phyloP scores from a whole-genome alignment of 2,329 filamentous ascomycete genomes.

The Hymenoscyphus linearis region DNA sequence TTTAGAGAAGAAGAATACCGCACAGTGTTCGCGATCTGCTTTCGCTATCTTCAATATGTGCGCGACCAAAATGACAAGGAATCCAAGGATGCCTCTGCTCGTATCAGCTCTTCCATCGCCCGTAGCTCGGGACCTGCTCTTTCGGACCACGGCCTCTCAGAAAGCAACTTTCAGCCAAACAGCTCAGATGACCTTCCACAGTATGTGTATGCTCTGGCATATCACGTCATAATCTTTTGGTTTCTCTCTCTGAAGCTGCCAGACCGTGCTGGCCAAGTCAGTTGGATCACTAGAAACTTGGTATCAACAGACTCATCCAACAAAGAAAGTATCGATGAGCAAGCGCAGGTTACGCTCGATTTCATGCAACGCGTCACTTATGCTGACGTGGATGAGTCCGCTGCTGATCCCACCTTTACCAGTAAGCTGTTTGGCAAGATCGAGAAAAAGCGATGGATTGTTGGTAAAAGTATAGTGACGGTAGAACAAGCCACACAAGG shows the following conservation, averaged over 20 bases:
- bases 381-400: slow-evolving; percentile 76
- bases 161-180: slow-evolving; percentile 36
- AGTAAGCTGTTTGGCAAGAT: slow-evolving; percentile 60
- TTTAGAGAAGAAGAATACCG: slow-evolving; percentile 89
- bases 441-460: slow-evolving; percentile 62
- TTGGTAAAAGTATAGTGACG: slow-evolving; percentile 69
- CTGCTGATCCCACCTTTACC: slow-evolving; percentile 60
- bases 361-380: slow-evolving; percentile 88
- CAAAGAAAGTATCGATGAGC: slow-evolving; percentile 75
- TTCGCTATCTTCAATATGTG: slow-evolving; percentile 86
- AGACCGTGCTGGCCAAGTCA: slow-evolving; percentile 77
- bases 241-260: slow-evolving; percentile 83
- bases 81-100: slow-evolving; percentile 31
- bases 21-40: slow-evolving; percentile 91
- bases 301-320: slow-evolving; percentile 71
- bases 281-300: slow-evolving; percentile 84
- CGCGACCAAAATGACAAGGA: slow-evolving; percentile 53
- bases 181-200: slow-evolving; percentile 74
- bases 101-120: slow-evolving; percentile 34
- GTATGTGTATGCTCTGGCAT: slow-evolving; percentile 90
- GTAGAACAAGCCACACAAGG: slow-evolving; percentile 64
- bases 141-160: slow-evolving; percentile 38
- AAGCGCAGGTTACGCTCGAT: slow-evolving; percentile 88
- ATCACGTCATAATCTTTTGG: slow-evolving; percentile 96
- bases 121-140: slow-evolving; percentile 27